Evolutionary conservation across 352 stramenopile genomes (phyloP).

Genomic region (Globisporangium alternatum): DNA sequence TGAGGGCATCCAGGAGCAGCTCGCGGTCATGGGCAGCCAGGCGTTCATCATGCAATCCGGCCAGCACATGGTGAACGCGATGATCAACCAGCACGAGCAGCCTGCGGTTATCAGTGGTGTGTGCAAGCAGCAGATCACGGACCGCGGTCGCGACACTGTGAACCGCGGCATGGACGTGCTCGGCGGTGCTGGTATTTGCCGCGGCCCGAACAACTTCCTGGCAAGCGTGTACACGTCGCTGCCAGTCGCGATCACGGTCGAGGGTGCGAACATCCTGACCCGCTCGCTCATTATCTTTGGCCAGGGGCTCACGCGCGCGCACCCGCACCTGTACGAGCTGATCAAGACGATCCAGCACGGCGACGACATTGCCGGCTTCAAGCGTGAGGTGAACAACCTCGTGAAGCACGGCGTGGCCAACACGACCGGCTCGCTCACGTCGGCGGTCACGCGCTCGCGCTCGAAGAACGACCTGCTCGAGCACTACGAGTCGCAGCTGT

Average conservation of each 20-base stretch:
- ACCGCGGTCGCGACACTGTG: constrained; percentile 93
- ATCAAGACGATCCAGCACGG: constrained; percentile 96
- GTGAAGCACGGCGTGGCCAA: constrained; percentile 93
- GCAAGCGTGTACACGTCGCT: constrained; percentile 95
- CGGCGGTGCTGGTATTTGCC: constrained; percentile 96
- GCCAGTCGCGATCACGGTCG: constrained; percentile 97
- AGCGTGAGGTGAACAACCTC: constrained; percentile 94
- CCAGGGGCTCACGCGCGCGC: constrained; percentile 96
- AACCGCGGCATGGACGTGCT: constrained; percentile 98
- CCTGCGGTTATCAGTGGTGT: constrained; percentile 97
- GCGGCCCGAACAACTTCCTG: constrained; percentile 96
- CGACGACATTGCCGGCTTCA: constrained; percentile 92
- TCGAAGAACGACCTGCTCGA: constrained; percentile 91
- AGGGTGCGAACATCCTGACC: constrained; percentile 98
- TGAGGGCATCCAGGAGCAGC: constrained; percentile 97
- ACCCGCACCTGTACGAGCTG: constrained; percentile 97
- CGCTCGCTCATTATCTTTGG: constrained; percentile 97
- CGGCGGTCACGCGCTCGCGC: constrained; percentile 89
- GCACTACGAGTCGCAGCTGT: constrained; percentile 97
- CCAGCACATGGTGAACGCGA: constrained; percentile 97
- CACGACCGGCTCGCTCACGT: constrained; percentile 86
- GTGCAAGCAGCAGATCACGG: constrained; percentile 99
- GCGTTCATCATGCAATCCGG: constrained; percentile 94
- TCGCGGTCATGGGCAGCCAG: constrained; percentile 92
- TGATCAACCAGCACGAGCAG: constrained; percentile 99